Evolutionary conservation across 345 rosid genomes (phyloP).

Genomic region (Streptanthus diversifolius): DNA sequence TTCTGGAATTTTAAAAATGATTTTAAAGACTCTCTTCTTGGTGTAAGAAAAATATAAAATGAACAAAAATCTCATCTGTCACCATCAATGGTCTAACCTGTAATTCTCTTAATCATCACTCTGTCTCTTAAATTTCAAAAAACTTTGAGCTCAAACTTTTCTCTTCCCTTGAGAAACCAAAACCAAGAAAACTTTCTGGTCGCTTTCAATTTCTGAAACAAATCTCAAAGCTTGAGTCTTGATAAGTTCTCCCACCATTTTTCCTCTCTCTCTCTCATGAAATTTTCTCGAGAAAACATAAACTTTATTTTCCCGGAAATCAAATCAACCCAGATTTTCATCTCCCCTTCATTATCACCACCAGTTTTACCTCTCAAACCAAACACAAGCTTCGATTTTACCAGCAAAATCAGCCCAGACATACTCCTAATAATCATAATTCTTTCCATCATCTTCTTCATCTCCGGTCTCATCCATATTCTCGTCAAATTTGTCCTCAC

Average conservation of each 20-base stretch:
- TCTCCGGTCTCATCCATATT: slow-evolving; percentile 86
- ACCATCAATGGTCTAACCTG: slow-evolving; percentile 36
- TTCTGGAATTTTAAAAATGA: not conserved
- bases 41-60: not conserved
- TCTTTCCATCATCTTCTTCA: slow-evolving; percentile 81
- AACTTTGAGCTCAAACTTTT: slow-evolving; percentile 5
- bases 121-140: slow-evolving; percentile 21
- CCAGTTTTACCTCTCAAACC: slow-evolving; percentile 10
- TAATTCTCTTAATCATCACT: slow-evolving; percentile 34
- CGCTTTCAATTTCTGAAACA: not conserved
- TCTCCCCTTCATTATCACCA: slow-evolving; percentile 10
- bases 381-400: slow-evolving; percentile 46
- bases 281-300: slow-evolving; percentile 21
- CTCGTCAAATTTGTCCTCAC: slow-evolving; percentile 68
- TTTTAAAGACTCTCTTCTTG: slow-evolving; percentile 8
- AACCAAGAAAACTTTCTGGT: not conserved
- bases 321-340: slow-evolving; percentile 9
- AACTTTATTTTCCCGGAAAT: slow-evolving; percentile 17
- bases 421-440: slow-evolving; percentile 67
- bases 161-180: slow-evolving; percentile 7
- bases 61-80: slow-evolving; percentile 22
- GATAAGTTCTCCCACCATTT: too few relatives aligned
- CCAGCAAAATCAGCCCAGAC: slow-evolving; percentile 63
- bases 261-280: not conserved
- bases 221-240: slow-evolving; percentile 3